Percentiles rank a stretch among this genome's conserved stretches.
These are phyloP conservation scores for Ascochyta pisi DNA, from an alignment of 2,329 filamentous ascomycete species.

Conservation along the genomic window DNA sequence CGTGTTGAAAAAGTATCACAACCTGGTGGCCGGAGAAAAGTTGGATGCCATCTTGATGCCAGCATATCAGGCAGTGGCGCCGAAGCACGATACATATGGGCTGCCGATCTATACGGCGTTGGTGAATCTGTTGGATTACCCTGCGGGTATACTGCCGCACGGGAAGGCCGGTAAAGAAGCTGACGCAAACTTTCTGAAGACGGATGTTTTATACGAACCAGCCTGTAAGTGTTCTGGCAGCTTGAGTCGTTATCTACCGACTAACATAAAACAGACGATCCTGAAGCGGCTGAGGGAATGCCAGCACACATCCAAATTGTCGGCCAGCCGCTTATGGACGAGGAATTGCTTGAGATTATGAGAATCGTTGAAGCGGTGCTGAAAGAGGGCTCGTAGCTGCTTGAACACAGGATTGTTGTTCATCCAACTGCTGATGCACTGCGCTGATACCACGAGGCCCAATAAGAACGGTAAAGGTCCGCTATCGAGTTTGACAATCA, in stretches of 20 bases:
- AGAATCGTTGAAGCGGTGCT: conserved; percentile 38
- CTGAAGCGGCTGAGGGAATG: conserved; percentile 51
- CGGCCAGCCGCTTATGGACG: conserved; percentile 56
- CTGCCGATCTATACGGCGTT: conserved; percentile 57
- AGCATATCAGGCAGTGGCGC: conserved; percentile 59
- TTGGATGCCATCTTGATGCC: conserved; percentile 61
- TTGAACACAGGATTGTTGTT: background rate
- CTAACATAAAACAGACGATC: conserved; percentile 46
- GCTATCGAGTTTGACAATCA: background rate
- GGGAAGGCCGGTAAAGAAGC: conserved; percentile 51
- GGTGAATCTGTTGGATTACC: conserved; percentile 62
- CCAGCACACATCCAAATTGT: conserved; percentile 58
- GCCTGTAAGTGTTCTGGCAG: conserved; percentile 37
- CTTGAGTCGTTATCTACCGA: background rate
- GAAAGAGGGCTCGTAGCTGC: conserved; percentile 24
- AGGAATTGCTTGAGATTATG: conserved; percentile 52
- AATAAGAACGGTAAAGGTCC: background rate
- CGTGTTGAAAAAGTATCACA: conserved; percentile 52
- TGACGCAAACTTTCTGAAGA: conserved; percentile 47
- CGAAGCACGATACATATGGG: conserved; percentile 60
- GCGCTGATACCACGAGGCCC: too few species aligned
- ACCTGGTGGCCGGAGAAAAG: conserved; percentile 48
- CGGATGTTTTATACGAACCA: conserved; percentile 43
- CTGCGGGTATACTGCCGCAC: conserved; percentile 58
- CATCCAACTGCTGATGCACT: too few species aligned